Percentiles rank a stretch among this genome's conserved stretches.
Evolutionary conservation across 352 stramenopile species (phyloP).

Genomic region (Pythium utonaiense): DNA sequence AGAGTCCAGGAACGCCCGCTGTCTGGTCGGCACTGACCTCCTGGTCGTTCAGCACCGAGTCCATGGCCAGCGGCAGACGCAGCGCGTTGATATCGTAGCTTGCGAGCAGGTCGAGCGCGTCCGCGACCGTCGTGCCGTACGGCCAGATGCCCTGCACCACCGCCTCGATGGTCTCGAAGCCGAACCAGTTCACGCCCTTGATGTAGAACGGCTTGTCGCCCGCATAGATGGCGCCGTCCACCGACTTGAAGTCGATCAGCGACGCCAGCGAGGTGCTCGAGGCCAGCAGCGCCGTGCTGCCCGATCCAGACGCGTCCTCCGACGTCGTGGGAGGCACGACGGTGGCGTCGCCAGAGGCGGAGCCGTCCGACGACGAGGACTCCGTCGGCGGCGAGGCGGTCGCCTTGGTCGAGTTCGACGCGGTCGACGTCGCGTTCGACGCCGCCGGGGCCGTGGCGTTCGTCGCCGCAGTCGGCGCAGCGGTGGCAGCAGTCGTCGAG

Average conservation of each 20-base stretch:
- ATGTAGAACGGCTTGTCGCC: conserved; percentile 55
- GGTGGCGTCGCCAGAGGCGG: not conserved
- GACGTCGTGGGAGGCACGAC: not conserved
- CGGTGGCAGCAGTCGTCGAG: not conserved
- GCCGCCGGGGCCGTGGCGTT: not conserved
- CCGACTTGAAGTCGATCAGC: conserved; percentile 58
- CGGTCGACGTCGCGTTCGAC: not conserved
- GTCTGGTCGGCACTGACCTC: conserved; percentile 45
- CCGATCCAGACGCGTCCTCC: not conserved
- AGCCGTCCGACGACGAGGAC: conserved; percentile 3
- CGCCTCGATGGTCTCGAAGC: conserved; percentile 52
- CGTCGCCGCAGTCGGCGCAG: not conserved
- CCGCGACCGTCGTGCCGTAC: conserved; percentile 50
- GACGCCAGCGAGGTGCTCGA: conserved; percentile 1
- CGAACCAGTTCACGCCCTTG: conserved; percentile 78
- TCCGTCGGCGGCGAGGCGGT: not conserved
- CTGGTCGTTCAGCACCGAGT: conserved; percentile 49
- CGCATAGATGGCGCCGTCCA: conserved; percentile 50
- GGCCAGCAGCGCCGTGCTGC: not conserved
- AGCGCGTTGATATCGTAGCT: conserved; percentile 56
- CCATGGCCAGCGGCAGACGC: conserved; percentile 61
- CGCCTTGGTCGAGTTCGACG: not conserved
- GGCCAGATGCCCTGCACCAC: conserved; percentile 66
- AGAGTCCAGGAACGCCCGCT: conserved; percentile 32
- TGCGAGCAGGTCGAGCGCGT: conserved; percentile 43